A percentile compares a stretch with the other conserved stretches of the same genome.
phyloP scores from a whole-genome alignment of 345 rosid genomes.

The Ceriops tagal region DNA sequence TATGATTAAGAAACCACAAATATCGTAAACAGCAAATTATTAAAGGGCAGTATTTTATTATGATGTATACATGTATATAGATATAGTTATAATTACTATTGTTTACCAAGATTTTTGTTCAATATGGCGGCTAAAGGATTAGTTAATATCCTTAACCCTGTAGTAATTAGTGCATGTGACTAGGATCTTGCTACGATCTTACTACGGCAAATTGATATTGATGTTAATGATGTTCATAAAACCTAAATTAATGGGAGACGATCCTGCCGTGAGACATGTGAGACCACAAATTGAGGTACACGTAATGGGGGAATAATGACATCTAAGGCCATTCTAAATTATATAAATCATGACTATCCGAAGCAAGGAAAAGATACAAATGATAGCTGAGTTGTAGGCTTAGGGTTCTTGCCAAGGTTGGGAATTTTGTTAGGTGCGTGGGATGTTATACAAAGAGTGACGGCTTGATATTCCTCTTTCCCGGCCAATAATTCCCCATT shows the following conservation, averaged over 20 bases:
- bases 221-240: neutral
- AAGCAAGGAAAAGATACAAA: conserved; percentile 26
- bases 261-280: conserved; percentile 16
- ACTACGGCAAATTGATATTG: neutral
- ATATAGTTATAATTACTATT: too few species aligned
- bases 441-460: conserved; percentile 50
- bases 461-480: conserved; percentile 46
- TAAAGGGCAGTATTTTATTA: too few species aligned
- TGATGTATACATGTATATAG: too few species aligned
- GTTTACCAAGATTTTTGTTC: neutral
- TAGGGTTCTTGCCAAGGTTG: conserved; percentile 34
- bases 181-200: neutral
- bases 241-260: conserved; percentile 28
- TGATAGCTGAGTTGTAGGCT: conserved; percentile 26
- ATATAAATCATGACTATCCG: conserved; percentile 9
- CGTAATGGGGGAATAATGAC: conserved; percentile 25
- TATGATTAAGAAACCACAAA: too few species aligned
- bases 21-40: too few species aligned
- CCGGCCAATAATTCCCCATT: conserved; percentile 34
- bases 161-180: neutral
- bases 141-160: neutral
- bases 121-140: neutral
- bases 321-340: conserved; percentile 8
- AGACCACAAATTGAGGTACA: conserved; percentile 24
- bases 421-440: conserved; percentile 22